These are phyloP conservation scores for Linanthus parryae DNA, from an alignment of 148 eudicot genomes.

Conservation along the genomic window DNA sequence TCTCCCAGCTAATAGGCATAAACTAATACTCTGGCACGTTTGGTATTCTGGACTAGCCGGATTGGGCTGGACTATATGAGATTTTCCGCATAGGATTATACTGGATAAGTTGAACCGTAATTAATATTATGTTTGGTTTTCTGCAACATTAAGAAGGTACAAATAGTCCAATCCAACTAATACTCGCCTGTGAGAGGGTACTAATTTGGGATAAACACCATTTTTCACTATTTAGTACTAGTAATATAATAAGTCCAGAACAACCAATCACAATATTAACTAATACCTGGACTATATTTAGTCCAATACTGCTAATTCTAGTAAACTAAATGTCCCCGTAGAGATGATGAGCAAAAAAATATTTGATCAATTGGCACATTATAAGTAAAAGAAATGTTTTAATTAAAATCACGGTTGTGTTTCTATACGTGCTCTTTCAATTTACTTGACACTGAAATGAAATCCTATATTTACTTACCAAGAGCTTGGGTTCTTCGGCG, in stretches of 20 bases:
- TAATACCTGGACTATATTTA: no score
- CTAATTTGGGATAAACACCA: no score
- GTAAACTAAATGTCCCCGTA: no score
- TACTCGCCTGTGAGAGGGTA: no score
- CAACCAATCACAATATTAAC: no score
- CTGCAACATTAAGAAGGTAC: no score
- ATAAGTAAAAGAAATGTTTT: background rate
- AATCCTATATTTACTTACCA: background rate
- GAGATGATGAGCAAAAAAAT: background rate
- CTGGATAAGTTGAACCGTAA: background rate
- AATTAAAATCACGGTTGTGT: background rate
- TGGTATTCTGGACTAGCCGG: background rate
- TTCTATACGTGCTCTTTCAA: background rate
- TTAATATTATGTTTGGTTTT: background rate
- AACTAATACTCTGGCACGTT: background rate
- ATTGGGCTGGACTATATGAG: background rate
- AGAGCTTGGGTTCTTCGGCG: slow-evolving; percentile 9
- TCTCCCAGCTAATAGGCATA: background rate
- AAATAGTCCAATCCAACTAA: no score
- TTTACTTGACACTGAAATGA: background rate
- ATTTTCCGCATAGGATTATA: background rate
- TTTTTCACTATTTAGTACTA: no score
- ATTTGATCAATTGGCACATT: background rate
- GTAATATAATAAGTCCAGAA: no score
- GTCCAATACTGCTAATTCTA: no score